A percentile compares a stretch with the other conserved stretches of the same genome.
Conservation (phyloP, 257 asterid species). For the Rehmannia glutinosa region DNA sequence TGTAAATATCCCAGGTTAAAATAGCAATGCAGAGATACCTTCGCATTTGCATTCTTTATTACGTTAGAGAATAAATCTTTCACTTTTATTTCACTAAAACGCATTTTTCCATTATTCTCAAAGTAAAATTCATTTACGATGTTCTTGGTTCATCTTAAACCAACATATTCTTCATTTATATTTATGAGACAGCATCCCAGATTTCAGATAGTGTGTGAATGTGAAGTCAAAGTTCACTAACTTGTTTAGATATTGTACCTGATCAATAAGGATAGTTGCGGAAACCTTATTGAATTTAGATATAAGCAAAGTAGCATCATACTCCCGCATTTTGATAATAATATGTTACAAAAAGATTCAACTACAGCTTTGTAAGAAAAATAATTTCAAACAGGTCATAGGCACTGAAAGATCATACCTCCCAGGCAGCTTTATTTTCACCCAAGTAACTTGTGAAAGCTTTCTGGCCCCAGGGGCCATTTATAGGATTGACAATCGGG, state of each 20-base stretch:
- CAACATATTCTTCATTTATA: no score
- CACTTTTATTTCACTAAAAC: no score
- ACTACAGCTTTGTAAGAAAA: background rate
- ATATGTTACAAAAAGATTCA: background rate
- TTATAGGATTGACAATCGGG: constrained; percentile 74
- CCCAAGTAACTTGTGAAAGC: constrained; percentile 94
- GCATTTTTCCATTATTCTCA: no score
- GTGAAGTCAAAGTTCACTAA: no score
- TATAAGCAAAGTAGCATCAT: constrained; percentile 80
- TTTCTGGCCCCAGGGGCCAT: constrained; percentile 97
- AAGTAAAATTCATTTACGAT: no score
- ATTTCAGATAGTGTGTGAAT: no score
- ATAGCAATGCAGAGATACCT: no score
- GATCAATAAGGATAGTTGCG: constrained; percentile 90
- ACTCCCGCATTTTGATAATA: constrained; percentile 54
- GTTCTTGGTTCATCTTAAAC: no score
- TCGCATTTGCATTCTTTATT: no score
- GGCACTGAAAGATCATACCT: constrained; percentile 48
- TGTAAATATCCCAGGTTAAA: no score
- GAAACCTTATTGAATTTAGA: constrained; percentile 56
- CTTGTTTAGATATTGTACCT: constrained; percentile 55
- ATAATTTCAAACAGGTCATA: background rate
- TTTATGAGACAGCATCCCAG: no score
- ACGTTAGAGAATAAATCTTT: no score
- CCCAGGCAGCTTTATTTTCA: constrained; percentile 77